phyloP scores from a whole-genome alignment of 179 eudicot species.

The Sideroxylon spinosum region DNA sequence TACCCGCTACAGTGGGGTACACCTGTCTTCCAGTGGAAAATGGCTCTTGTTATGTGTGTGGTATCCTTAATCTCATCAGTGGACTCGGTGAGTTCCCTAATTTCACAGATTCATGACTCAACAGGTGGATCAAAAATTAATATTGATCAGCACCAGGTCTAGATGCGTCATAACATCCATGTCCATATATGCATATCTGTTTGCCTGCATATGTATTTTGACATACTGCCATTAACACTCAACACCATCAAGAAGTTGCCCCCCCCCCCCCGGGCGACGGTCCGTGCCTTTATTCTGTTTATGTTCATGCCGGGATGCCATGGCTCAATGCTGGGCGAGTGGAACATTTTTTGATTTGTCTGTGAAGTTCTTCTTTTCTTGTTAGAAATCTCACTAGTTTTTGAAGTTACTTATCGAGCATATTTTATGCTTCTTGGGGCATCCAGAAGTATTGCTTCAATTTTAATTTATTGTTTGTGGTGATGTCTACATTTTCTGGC shows the following conservation, averaged over 20 bases:
- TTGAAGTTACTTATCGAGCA: not conserved
- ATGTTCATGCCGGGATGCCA: not conserved
- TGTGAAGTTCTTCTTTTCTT: not conserved
- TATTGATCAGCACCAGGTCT: not conserved
- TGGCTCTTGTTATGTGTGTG: conserved; percentile 94
- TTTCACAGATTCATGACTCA: not conserved
- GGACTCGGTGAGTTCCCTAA: conserved; percentile 70
- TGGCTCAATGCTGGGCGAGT: not conserved
- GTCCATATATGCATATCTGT: not conserved
- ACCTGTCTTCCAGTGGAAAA: conserved; percentile 84
- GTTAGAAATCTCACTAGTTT: not conserved
- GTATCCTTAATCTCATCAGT: conserved; percentile 78
- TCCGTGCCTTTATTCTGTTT: not conserved
- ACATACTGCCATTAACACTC: not conserved
- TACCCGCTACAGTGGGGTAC: conserved; percentile 98
- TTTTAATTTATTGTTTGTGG: not conserved
- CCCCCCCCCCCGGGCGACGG: no score
- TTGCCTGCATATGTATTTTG: not conserved
- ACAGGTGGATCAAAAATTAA: not conserved
- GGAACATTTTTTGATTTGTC: not conserved
- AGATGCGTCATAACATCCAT: not conserved
- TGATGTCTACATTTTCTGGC: not conserved
- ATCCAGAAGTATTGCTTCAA: not conserved
- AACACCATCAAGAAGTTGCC: not conserved
- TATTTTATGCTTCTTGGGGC: not conserved